phyloP scores from a whole-genome alignment of 305 asterid genomes.

The Andrographis paniculata region DNA sequence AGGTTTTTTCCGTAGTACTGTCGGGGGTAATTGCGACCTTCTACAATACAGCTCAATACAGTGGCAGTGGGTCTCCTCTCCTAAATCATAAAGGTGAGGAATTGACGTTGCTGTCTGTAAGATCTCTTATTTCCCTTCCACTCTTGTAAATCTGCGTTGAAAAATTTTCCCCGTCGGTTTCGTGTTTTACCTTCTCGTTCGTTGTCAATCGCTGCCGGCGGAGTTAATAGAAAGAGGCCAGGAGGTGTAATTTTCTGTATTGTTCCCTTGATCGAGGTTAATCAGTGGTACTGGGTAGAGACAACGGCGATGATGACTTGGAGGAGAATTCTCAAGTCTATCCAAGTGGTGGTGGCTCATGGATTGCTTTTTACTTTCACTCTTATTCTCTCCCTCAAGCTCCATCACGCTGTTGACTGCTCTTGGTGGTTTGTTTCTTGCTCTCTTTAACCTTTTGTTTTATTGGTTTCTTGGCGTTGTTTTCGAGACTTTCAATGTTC shows the following conservation, averaged over 20 bases:
- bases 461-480: neutral
- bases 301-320: conserved; percentile 38
- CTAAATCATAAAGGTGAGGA: neutral
- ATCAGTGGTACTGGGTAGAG: neutral
- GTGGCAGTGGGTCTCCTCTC: neutral
- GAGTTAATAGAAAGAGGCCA: neutral
- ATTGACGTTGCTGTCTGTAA: neutral
- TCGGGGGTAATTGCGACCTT: too few species aligned
- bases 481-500: too few species aligned
- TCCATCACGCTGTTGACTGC: conserved; percentile 41
- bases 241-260: conserved; percentile 6
- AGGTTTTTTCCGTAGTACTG: too few species aligned
- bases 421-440: conserved; percentile 73
- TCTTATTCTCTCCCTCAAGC: conserved; percentile 66
- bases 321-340: conserved; percentile 73
- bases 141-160: too few species aligned
- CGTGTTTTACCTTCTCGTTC: neutral
- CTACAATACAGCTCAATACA: too few species aligned
- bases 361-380: conserved; percentile 73
- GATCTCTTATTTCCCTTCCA: neutral
- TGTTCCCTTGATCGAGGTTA: neutral
- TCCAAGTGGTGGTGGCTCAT: conserved; percentile 76
- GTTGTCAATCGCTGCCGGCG: neutral
- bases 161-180: neutral
- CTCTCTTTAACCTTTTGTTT: neutral